Evolutionary conservation across 225 moss, liverwort and hornwort species (phyloP).

Genomic region (Anthoceros angustus): DNA sequence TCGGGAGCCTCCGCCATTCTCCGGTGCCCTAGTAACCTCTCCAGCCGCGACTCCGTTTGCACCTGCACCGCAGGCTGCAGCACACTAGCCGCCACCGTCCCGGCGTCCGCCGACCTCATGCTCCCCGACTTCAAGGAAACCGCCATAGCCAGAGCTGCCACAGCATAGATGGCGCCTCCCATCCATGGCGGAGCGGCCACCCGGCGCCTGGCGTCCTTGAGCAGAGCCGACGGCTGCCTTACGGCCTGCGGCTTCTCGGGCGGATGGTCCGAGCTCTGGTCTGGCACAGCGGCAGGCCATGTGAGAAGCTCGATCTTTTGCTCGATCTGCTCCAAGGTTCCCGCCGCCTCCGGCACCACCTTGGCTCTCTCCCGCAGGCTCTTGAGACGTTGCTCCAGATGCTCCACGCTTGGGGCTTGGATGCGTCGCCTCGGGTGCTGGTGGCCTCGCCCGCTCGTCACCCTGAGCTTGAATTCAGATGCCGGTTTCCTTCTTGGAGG

Average conservation of each 20-base stretch:
- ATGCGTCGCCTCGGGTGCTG: too few relatives aligned
- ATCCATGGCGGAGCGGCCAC: background rate
- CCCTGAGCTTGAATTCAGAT: too few relatives aligned
- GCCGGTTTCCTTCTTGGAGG: too few relatives aligned
- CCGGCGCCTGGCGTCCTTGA: background rate
- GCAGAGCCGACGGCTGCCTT: background rate
- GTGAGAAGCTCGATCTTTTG: background rate
- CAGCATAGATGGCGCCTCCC: background rate
- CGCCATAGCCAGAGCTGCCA: background rate
- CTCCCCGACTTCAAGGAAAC: background rate
- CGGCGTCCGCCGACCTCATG: background rate
- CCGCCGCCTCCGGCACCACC: background rate
- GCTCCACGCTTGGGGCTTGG: background rate
- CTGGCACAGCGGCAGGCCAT: background rate
- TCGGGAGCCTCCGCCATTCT: conserved; percentile 33
- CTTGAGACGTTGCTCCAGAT: background rate
- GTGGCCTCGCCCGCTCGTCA: too few relatives aligned
- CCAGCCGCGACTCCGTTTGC: background rate
- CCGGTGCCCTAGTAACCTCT: conserved; percentile 38
- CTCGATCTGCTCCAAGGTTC: background rate
- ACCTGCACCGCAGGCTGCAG: background rate
- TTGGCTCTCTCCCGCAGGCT: conserved; percentile 1
- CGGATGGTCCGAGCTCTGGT: background rate
- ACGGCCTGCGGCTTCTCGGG: conserved; percentile 2
- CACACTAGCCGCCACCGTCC: background rate